These are phyloP conservation scores for Calonectria pseudoturangicola DNA, from an alignment of 2,329 filamentous ascomycete species.

Conservation along the genomic window DNA sequence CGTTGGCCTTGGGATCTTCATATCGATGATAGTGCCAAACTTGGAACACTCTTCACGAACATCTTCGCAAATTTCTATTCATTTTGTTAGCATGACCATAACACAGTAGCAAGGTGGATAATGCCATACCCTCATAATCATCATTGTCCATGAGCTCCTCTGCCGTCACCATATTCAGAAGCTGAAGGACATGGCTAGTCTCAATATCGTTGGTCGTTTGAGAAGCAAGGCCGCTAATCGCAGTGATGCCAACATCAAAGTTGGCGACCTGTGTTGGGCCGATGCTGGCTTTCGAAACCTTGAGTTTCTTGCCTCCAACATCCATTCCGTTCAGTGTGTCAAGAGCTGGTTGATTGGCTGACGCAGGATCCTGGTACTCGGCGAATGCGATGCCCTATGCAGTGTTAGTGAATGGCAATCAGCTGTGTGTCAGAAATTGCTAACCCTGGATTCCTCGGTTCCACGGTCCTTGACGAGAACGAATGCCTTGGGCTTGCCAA, in stretches of 20 bases:
- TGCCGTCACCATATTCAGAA: constrained; percentile 98
- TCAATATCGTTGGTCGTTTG: constrained; percentile 88
- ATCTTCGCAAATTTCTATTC: constrained; percentile 94
- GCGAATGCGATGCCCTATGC: constrained; percentile 93
- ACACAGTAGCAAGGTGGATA: too few species aligned
- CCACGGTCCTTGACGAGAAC: constrained; percentile 89
- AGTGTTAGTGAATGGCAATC: constrained; percentile 53
- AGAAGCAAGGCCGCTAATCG: constrained; percentile 97
- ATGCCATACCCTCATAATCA: constrained; percentile 88
- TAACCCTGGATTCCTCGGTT: constrained; percentile 90
- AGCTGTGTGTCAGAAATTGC: constrained; percentile 54
- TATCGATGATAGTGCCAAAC: constrained; percentile 87
- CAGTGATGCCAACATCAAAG: constrained; percentile 96
- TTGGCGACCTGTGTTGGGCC: constrained; percentile 94
- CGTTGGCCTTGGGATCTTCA: constrained; percentile 93
- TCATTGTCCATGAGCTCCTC: constrained; percentile 96
- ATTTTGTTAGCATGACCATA: constrained; percentile 58
- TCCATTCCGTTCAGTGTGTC: constrained; percentile 96
- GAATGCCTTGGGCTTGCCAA: constrained; percentile 95
- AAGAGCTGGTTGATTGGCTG: constrained; percentile 87
- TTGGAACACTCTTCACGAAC: constrained; percentile 95
- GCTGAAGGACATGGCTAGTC: constrained; percentile 88
- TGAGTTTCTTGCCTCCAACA: constrained; percentile 89
- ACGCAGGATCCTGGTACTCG: constrained; percentile 86
- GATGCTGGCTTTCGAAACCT: constrained; percentile 91